Base-by-base conservation (phyloP, 2,329 filamentous ascomycete genomes). In the Nigrospora osmanthi region DNA sequence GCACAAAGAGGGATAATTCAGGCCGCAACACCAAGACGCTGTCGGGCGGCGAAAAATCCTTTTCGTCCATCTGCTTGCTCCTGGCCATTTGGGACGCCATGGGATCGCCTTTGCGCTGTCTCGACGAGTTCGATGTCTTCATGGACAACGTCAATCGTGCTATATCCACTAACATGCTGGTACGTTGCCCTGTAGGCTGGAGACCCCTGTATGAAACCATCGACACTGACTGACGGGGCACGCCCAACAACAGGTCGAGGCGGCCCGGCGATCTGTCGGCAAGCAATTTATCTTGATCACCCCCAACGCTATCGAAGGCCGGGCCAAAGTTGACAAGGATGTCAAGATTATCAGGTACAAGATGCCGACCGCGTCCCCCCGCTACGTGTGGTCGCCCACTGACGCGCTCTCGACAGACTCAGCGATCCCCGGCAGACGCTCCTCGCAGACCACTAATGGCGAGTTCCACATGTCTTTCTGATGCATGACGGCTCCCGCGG, bases 81-180 rank as follows among this genome's bases (percentile, higher is more conserved):
- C 75, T 98, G 31, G 81, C 89, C 3, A 84, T 98, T 15, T 98
- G 93, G 93, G 93, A 98, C 61, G 91, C 93, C 30, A 98, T 98
- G 85, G 91, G 93, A 11, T 94, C 89, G 15, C 91, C 90, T 1
- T 85, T 98, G 49, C 81, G 93, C 44, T 98, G 93, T 59, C 73
- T 98, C 44, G 93, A 98, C 65, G 93, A 98, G 66, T 98, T 97
- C 60, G 93, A 98, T 62, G 93, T 98, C 31, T 98, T 96, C 72
- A 98, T 98, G 93, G 93, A 98, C 66, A 89, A 85, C 54, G 88
- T 97, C 47, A 98, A 98, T 65, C 82, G 93, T 49, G 88, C 87
- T 45, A 87, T 94, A 54, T 94, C 88, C 60, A 95, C 95, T 56
- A 86, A 87, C 51, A 89, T 98, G 85, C 86, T 98, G 64, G 85